Evolutionary conservation across 148 eudicot species (phyloP), one percentile per base, ranked within the genome.

Genomic region (Heliosperma pusillum): DNA sequence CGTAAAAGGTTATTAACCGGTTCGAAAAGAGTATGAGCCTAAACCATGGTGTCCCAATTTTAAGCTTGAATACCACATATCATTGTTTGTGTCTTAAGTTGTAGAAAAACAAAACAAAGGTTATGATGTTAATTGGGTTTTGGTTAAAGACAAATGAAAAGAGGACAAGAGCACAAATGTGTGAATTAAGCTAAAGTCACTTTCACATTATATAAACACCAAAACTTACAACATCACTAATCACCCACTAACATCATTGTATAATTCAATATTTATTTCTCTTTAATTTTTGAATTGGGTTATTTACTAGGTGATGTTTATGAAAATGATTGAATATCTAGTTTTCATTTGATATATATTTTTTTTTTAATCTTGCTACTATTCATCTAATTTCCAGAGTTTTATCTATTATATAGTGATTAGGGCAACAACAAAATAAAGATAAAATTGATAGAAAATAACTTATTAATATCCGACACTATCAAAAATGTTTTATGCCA

Each of bases 71-170:
- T 19, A 36, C 44, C 69, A 68, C 11, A 11, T 10, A 21, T 8
- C 26, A 10, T 20, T 47, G 27, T 22, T 44, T 45, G 27, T 69
- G 27, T 69, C 3, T 33, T 11, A 21, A 44, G 25, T 69, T 10
- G 25, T 44, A 69, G 26, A 47, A 22, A 69, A 45, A 69, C 56
- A 66, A 69, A 69, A 69, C 19, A 69, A 44, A 47, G 33, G 53
- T 44, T 44, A 50, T 74, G 73, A 69, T 69, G 30, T 62, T 63
- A 21, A n/a, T n/a, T 75, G 63, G 79, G 56, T 29, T 42, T 53
- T 24, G 67, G 52, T 26, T 70, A 57, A 76, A 53, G 79, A 75
- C 82, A 80, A 71, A 64, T 0, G 21, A 24, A 75, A 56, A 75
- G 26, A 71, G 45, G 82, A 80, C 79, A 69, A 70, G 25, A 26